Conservation (phyloP, 345 rosid species). For the Gynandropsis gynandra region DNA sequence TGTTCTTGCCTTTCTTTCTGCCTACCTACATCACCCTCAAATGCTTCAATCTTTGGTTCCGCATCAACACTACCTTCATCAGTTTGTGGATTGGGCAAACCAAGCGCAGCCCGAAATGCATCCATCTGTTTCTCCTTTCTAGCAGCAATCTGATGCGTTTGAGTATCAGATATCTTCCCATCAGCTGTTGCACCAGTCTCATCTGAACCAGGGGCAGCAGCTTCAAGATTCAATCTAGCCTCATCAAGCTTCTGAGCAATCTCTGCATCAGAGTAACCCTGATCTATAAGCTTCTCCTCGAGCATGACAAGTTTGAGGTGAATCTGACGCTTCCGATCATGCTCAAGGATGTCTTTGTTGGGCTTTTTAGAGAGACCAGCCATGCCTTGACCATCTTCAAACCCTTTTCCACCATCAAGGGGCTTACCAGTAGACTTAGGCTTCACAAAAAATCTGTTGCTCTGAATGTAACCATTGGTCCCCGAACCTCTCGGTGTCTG, state of each 20-base stretch:
- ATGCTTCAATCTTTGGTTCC: constrained; percentile 23
- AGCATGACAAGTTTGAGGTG: constrained; percentile 76
- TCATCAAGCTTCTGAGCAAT: constrained; percentile 74
- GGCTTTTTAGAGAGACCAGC: constrained; percentile 82
- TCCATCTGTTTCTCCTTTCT: constrained; percentile 97
- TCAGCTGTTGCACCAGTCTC: constrained; percentile 34
- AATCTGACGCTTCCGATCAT: constrained; percentile 89
- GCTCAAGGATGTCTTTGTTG: constrained; percentile 79
- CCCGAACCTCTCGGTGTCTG: constrained; percentile 98
- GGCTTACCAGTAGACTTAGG: constrained; percentile 57
- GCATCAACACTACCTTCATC: constrained; percentile 37
- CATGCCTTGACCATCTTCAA: constrained; percentile 72
- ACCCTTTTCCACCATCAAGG: constrained; percentile 46
- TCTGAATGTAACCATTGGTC: constrained; percentile 87
- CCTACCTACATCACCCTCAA: constrained; percentile 8
- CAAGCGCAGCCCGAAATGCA: constrained; percentile 73
- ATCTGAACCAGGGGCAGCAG: constrained; percentile 32
- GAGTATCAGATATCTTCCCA: constrained; percentile 63
- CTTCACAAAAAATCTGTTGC: constrained; percentile 77
- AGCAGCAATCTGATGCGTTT: constrained; percentile 87
- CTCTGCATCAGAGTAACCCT: constrained; percentile 77
- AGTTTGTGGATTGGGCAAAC: constrained; percentile 34
- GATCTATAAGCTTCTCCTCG: constrained; percentile 70
- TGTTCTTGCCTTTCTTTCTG: constrained; percentile 57
- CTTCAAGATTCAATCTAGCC: constrained; percentile 61